These are phyloP conservation scores for Rhipidocladum racemiflorum DNA, from an alignment of 176 grass and related monocot genomes.

Conservation along the genomic window DNA sequence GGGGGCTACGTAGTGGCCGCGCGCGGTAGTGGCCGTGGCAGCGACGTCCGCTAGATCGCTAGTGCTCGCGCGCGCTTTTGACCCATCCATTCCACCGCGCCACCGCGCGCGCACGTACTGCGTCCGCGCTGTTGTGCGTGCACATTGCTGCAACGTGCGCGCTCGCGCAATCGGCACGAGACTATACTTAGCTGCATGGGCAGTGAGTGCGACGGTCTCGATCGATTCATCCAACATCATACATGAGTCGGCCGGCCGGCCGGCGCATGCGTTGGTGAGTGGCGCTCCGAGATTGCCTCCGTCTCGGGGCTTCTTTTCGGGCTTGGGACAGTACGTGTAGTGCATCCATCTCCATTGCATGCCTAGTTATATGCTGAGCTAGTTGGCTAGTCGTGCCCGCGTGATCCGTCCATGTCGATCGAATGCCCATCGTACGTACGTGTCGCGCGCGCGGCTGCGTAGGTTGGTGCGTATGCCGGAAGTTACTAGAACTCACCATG, in stretches of 20 bases:
- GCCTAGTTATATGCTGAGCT: too few species aligned
- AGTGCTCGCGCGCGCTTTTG: background rate
- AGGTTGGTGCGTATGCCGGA: background rate
- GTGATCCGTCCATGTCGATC: background rate
- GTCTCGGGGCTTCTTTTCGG: background rate
- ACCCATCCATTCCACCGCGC: too few species aligned
- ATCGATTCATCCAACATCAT: too few species aligned
- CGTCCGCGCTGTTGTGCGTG: too few species aligned
- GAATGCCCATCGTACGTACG: background rate
- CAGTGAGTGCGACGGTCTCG: too few species aligned
- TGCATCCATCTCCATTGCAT: background rate
- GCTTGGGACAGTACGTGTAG: background rate
- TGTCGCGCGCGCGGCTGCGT: background rate
- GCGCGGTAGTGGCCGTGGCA: slow-evolving; percentile 16
- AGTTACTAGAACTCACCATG: background rate
- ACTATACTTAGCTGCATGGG: too few species aligned
- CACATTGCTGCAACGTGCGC: too few species aligned
- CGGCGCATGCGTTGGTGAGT: background rate
- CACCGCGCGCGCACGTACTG: too few species aligned
- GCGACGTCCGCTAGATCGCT: background rate
- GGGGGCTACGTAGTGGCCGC: slow-evolving; percentile 33
- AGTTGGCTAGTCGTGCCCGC: background rate
- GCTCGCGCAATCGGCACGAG: too few species aligned
- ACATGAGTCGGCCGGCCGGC: background rate
- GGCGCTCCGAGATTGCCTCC: slow-evolving; percentile 38